phyloP scores from a whole-genome alignment of 2,329 filamentous ascomycete genomes.

The Sarocladium strictum region DNA sequence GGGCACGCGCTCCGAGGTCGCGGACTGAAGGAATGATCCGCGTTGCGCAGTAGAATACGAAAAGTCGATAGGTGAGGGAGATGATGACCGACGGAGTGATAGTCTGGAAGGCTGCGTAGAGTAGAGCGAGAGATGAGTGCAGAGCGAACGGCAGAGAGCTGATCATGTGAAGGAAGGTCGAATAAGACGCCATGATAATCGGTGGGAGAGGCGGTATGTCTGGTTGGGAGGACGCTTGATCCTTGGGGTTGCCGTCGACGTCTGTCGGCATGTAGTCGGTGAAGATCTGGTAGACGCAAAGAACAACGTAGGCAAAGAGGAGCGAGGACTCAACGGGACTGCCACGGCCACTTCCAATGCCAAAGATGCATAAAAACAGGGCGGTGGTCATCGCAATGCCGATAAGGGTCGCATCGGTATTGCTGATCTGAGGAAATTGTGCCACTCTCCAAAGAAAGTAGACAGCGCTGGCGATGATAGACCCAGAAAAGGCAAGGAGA shows the following conservation, averaged over 20 bases:
- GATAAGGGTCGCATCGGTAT: conserved; percentile 86
- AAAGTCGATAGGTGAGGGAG: conserved; percentile 85
- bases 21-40: conserved; percentile 92
- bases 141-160: conserved; percentile 78
- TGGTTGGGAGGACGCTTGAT: conserved; percentile 53
- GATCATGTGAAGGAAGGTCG: conserved; percentile 78
- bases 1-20: conserved; percentile 74
- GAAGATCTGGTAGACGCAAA: conserved; percentile 98
- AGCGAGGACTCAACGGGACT: conserved; percentile 94
- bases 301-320: conserved; percentile 93
- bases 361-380: conserved; percentile 87
- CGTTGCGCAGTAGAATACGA: conserved; percentile 92
- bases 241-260: conserved; percentile 43
- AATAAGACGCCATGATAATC: conserved; percentile 97
- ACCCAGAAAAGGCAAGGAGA: conserved; percentile 80
- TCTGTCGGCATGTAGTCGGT: conserved; percentile 90
- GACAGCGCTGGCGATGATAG: conserved; percentile 84
- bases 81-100: conserved; percentile 96
- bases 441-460: conserved; percentile 97
- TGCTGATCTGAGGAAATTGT: conserved; percentile 87
- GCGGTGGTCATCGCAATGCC: conserved; percentile 89
- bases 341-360: conserved; percentile 86
- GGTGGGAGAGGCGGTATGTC: conserved; percentile 95
- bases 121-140: conserved; percentile 76
- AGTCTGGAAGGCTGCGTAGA: conserved; percentile 88